Conservation (phyloP, 352 stramenopile species). For the Globisporangium heterothallicum region DNA sequence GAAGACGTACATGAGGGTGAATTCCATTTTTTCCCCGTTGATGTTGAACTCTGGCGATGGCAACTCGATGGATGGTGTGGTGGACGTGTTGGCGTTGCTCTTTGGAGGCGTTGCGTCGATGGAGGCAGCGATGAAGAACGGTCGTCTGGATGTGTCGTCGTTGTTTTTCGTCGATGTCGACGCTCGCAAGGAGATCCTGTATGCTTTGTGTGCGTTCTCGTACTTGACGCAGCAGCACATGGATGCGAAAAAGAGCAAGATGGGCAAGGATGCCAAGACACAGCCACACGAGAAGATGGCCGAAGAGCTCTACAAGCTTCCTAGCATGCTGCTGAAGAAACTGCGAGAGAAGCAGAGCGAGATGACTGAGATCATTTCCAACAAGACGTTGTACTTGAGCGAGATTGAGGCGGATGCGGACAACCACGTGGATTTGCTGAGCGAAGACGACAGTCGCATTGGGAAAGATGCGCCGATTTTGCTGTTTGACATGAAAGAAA, state of each 20-base stretch:
- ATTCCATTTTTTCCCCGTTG: constrained; percentile 18
- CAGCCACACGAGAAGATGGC: constrained; percentile 42
- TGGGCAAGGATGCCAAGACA: constrained; percentile 4
- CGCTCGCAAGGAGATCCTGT: constrained; percentile 62
- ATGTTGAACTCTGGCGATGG: constrained; percentile 20
- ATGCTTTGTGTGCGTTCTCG: constrained; percentile 79
- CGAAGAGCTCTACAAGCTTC: constrained; percentile 62
- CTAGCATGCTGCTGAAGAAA: constrained; percentile 54
- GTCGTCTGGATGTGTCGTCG: constrained; percentile 64
- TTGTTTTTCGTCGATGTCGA: constrained; percentile 69
- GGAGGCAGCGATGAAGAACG: constrained; percentile 77
- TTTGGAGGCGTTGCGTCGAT: constrained; percentile 69
- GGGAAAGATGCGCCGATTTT: constrained; percentile 75
- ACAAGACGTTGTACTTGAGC: constrained; percentile 72
- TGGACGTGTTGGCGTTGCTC: constrained; percentile 70
- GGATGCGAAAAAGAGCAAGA: constrained; percentile 15
- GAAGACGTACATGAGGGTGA: constrained; percentile 50
- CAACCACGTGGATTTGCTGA: constrained; percentile 48
- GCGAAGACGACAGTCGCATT: constrained; percentile 51
- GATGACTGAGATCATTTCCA: constrained; percentile 51
- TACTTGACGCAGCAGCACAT: constrained; percentile 60
- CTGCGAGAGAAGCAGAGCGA: constrained; percentile 43
- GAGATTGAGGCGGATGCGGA: constrained; percentile 50
- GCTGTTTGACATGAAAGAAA: constrained; percentile 80
- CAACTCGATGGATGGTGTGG: constrained; percentile 25